Evolutionary conservation across 225 moss, liverwort and hornwort genomes (phyloP).

Genomic region (Sphagnum tenellum): DNA sequence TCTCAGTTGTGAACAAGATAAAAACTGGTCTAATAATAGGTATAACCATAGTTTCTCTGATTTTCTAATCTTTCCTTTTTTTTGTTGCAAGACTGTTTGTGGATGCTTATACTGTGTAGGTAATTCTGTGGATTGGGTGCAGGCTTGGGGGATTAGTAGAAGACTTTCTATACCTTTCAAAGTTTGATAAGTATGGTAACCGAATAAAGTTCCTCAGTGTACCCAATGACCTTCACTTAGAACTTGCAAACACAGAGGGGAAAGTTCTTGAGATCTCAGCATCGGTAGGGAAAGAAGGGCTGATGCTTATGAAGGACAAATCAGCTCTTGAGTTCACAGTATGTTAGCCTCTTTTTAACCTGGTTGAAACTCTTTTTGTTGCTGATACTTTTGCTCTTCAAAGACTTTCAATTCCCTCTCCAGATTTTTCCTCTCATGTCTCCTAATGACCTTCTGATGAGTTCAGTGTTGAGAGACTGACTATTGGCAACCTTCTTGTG

Average conservation of each 20-base stretch:
- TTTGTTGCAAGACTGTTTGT: background rate
- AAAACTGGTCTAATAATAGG: background rate
- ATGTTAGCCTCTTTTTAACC: background rate
- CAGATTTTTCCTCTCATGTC: background rate
- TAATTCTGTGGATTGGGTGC: background rate
- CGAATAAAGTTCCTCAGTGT: conserved; percentile 16
- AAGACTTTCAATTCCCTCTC: background rate
- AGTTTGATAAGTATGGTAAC: conserved; percentile 30
- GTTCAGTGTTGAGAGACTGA: background rate
- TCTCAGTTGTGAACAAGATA: conserved; percentile 20
- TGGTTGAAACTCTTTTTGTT: background rate
- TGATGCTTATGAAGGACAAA: conserved; percentile 11
- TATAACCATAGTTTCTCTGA: background rate
- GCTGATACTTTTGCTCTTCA: background rate
- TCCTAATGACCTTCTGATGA: background rate
- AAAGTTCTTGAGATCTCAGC: conserved; percentile 1
- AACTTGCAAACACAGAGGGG: conserved; percentile 9
- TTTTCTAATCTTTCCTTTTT: background rate
- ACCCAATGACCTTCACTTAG: conserved; percentile 7
- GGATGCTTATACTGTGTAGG: background rate
- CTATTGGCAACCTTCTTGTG: conserved; percentile 5
- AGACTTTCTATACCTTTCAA: conserved; percentile 19
- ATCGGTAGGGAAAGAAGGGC: conserved; percentile 1
- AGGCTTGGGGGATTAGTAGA: conserved; percentile 18
- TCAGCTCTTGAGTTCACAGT: conserved; percentile 25